phyloP scores from a whole-genome alignment of 1,284 basidiomycete genomes.

The Agroathelia rolfsii region DNA sequence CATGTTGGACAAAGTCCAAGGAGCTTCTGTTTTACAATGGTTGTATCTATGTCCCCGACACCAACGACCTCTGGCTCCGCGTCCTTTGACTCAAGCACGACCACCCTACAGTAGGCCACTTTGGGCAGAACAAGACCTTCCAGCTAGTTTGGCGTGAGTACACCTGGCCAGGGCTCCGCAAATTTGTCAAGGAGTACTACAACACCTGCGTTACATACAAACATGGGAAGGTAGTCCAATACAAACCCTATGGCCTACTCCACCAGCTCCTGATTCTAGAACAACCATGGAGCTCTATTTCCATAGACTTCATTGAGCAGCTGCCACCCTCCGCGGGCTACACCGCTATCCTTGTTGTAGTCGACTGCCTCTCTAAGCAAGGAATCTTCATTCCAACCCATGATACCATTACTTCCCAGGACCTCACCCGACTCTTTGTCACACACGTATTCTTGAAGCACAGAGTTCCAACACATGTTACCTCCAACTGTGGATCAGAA shows the following conservation, averaged over 20 bases:
- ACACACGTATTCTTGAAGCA: slow-evolving; percentile 6
- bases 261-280: slow-evolving; percentile 8
- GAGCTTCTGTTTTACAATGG: too few relatives aligned
- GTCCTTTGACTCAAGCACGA: slow-evolving; percentile 12
- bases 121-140: slow-evolving; percentile 11
- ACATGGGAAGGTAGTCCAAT: slow-evolving; percentile 11
- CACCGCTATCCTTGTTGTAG: slow-evolving; percentile 20
- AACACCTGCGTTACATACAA: slow-evolving; percentile 15
- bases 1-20: not conserved
- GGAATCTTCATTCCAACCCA: slow-evolving; percentile 13
- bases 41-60: slow-evolving; percentile 14
- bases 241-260: slow-evolving; percentile 10
- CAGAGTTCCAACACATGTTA: slow-evolving; percentile 7
- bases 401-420: slow-evolving; percentile 17
- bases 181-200: slow-evolving; percentile 12
- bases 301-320: slow-evolving; percentile 13
- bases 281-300: slow-evolving; percentile 11
- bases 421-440: slow-evolving; percentile 13
- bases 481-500: slow-evolving; percentile 6
- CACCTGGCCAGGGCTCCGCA: slow-evolving; percentile 15
- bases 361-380: slow-evolving; percentile 14
- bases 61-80: slow-evolving; percentile 7
- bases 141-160: slow-evolving; percentile 12
- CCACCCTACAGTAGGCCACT: slow-evolving; percentile 11
- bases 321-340: slow-evolving; percentile 20